phyloP scores from a whole-genome alignment of 371 early-diverging fungal species.

The Coemansia sp. region DNA sequence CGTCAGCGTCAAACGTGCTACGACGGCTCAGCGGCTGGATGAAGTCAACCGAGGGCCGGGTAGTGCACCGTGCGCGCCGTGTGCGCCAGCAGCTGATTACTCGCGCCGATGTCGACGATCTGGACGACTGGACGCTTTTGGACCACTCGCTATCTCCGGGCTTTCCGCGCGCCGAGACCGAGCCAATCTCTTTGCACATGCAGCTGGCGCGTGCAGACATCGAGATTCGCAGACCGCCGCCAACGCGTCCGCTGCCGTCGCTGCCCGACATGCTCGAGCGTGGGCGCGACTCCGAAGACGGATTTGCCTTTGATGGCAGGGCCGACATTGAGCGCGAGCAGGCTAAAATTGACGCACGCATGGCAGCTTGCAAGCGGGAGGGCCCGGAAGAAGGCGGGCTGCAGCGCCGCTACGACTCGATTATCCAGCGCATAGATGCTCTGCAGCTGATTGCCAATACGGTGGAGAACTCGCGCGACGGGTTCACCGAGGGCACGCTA shows the following conservation, averaged over 20 bases:
- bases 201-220: conserved; percentile 4
- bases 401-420: conserved; percentile 25
- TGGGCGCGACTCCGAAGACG: conserved; percentile 12
- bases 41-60: conserved; percentile 15
- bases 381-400: background rate
- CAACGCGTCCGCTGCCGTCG: conserved; percentile 8
- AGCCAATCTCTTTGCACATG: conserved; percentile 4
- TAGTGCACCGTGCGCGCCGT: conserved; percentile 20
- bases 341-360: conserved; percentile 23
- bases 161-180: background rate
- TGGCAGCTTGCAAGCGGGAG: conserved; percentile 1
- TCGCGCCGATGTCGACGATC: background rate
- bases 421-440: conserved; percentile 34
- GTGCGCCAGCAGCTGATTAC: conserved; percentile 7
- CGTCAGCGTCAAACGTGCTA: conserved; percentile 12
- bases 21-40: conserved; percentile 44
- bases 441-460: conserved; percentile 46
- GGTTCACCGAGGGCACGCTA: conserved; percentile 29
- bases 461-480: conserved; percentile 47
- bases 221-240: conserved; percentile 1
- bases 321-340: conserved; percentile 49
- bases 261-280: background rate
- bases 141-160: conserved; percentile 33
- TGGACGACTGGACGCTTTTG: conserved; percentile 45
- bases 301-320: conserved; percentile 40